Evolutionary conservation across 2,329 filamentous ascomycete genomes (phyloP).

Genomic region (Colletotrichum echinochloae): DNA sequence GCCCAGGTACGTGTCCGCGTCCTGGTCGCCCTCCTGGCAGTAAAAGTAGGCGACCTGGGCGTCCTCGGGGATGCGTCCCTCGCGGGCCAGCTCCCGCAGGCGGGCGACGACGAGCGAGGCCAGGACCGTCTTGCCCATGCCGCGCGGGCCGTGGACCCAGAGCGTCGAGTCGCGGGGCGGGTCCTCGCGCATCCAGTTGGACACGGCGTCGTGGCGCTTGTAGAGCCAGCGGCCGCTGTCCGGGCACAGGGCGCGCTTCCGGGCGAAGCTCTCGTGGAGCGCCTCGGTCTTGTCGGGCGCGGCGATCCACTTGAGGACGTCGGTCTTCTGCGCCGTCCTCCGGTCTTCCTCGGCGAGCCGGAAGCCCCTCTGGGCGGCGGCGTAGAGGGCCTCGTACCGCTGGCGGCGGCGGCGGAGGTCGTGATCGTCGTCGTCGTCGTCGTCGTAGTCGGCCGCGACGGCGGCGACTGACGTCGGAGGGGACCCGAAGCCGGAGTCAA

Average conservation of each 20-base stretch:
- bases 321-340: constrained; percentile 5
- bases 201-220: constrained; percentile 17
- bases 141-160: constrained; percentile 50
- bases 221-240: constrained; percentile 35
- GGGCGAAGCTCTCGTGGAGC: constrained; percentile 8
- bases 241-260: neutral
- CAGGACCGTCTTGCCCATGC: constrained; percentile 56
- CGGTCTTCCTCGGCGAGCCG: neutral
- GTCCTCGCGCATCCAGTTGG: constrained; percentile 37
- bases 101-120: constrained; percentile 54
- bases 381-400: neutral
- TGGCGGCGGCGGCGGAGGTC: neutral
- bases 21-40: constrained; percentile 50
- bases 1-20: constrained; percentile 45
- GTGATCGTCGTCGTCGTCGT: neutral
- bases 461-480: too few species aligned
- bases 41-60: constrained; percentile 54
- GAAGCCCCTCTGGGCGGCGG: neutral
- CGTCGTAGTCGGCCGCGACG: neutral
- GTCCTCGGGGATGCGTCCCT: constrained; percentile 9
- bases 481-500: constrained; percentile 20
- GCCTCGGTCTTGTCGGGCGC: constrained; percentile 10
- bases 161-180: constrained; percentile 45
- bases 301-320: constrained; percentile 28
- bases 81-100: constrained; percentile 35